Evolutionary conservation across 2,329 filamentous ascomycete genomes (phyloP).

Genomic region (Diaporthe citri): DNA sequence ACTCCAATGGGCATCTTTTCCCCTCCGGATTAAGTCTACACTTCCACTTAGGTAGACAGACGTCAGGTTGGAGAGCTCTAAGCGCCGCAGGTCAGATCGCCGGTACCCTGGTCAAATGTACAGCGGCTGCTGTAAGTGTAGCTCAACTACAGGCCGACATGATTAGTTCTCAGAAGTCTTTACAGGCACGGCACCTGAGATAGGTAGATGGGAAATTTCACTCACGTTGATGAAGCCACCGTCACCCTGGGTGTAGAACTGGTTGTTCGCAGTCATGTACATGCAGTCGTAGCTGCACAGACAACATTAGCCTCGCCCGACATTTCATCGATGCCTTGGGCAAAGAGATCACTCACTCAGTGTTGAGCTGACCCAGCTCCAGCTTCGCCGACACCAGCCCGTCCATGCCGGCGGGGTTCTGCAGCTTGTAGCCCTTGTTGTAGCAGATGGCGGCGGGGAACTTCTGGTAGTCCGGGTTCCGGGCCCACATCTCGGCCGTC

Average conservation of each 20-base stretch:
- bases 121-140: constrained; percentile 17
- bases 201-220: background rate
- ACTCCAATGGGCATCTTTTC: background rate
- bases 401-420: constrained; percentile 24
- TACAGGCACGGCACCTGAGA: background rate
- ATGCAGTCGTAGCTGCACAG: constrained; percentile 40
- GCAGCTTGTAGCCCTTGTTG: constrained; percentile 42
- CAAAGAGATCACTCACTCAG: constrained; percentile 27
- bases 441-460: constrained; percentile 41
- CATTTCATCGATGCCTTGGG: background rate
- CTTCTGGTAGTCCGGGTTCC: constrained; percentile 39
- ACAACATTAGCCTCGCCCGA: background rate
- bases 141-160: background rate
- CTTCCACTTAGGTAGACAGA: too few relatives aligned
- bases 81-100: constrained; percentile 19
- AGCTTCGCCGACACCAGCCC: constrained; percentile 38
- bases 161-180: background rate
- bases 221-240: constrained; percentile 41
- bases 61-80: background rate
- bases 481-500: constrained; percentile 40
- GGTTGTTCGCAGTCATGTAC: constrained; percentile 40
- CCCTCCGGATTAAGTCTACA: too few relatives aligned
- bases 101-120: background rate
- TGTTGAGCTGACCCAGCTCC: constrained; percentile 37
- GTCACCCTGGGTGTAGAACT: constrained; percentile 38